Evolutionary conservation across 345 rosid genomes (phyloP).

Genomic region (Orychophragmus violaceus): DNA sequence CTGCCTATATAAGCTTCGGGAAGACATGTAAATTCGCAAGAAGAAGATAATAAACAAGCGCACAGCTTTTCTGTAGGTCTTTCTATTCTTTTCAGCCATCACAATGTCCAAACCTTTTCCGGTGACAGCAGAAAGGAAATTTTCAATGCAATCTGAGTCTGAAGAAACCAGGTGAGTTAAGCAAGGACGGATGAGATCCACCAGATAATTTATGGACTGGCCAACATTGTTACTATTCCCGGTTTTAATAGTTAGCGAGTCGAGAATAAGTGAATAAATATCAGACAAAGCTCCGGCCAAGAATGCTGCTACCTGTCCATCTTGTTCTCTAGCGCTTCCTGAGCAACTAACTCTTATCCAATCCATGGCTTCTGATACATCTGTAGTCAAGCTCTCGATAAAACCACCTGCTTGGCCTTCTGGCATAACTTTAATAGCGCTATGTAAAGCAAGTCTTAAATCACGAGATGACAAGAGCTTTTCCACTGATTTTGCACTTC

Average conservation of each 20-base stretch:
- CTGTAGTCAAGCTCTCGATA: constrained; percentile 49
- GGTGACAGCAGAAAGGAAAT: constrained; percentile 45
- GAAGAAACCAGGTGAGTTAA: constrained; percentile 48
- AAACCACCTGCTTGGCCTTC: constrained; percentile 87
- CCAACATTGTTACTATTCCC: constrained; percentile 72
- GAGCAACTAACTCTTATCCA: constrained; percentile 51
- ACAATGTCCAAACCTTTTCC: constrained; percentile 33
- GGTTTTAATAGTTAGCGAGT: constrained; percentile 58
- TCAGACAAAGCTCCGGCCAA: constrained; percentile 69
- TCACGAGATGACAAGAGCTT: constrained; percentile 47
- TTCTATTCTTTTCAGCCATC: constrained; percentile 24
- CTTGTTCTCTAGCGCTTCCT: constrained; percentile 20
- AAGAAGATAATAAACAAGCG: constrained; percentile 63
- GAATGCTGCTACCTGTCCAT: constrained; percentile 48
- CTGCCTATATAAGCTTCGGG: constrained; percentile 67
- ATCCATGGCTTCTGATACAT: constrained; percentile 52
- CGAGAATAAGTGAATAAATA: constrained; percentile 52
- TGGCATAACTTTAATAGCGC: constrained; percentile 59
- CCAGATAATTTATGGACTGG: constrained; percentile 47
- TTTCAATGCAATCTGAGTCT: constrained; percentile 37
- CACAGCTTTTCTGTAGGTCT: constrained; percentile 32
- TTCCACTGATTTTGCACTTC: constrained; percentile 42
- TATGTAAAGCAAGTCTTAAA: constrained; percentile 50
- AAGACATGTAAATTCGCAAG: constrained; percentile 62
- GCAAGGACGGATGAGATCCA: constrained; percentile 49